Evolutionary conservation across 2,329 filamentous ascomycete genomes (phyloP), one percentile per base, ranked within the genome.

Genomic region (Colletotrichum karsti): DNA sequence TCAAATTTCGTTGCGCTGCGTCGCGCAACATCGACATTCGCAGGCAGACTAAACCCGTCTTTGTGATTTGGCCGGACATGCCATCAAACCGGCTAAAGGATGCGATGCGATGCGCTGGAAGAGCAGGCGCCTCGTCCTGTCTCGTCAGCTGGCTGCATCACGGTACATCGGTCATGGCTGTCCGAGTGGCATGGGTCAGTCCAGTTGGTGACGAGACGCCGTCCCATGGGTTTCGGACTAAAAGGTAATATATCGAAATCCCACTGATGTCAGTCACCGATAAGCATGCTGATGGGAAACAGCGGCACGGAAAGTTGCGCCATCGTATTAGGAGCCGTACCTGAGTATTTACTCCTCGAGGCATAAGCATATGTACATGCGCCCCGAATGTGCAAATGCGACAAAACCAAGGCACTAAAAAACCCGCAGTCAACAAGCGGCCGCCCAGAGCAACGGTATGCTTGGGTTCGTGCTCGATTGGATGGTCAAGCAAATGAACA

Each of bases 401-500:
- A 63, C 64, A 42, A 53, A 44, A 63, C 51, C 51, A 42, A 56
- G 42, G 57, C 59, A 42, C 24, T 28, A 41, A 35, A n/a, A 22
- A 35, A 64, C 35, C 35, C 51, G 42, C 59, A 63, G 51, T 67
- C 26, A 18, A 63, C 51, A 46, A 67, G 51, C 59, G 44, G 64
- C 59, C 59, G 51, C 42, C 28, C 33, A 57, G 51, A 37, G 51
- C 35, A 51, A 37, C 51, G 26, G 13, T n/a, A 26, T 46, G 59
- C 64, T 44, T 53, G 51, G 20, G 35, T 64, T 57, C 51, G 59
- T 57, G 42, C 35, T 53, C 41, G 33, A 63, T 67, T 67, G 64
- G 64, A 67, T 28, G 64, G 44, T 35, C 22, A 67, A 63, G 64
- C 59, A 67, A 67, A 67, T 67, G 64, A 33, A 42, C 56, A 46